Conservation (phyloP, 2,329 filamentous ascomycete species). For the Zymoseptoria passerinii region DNA sequence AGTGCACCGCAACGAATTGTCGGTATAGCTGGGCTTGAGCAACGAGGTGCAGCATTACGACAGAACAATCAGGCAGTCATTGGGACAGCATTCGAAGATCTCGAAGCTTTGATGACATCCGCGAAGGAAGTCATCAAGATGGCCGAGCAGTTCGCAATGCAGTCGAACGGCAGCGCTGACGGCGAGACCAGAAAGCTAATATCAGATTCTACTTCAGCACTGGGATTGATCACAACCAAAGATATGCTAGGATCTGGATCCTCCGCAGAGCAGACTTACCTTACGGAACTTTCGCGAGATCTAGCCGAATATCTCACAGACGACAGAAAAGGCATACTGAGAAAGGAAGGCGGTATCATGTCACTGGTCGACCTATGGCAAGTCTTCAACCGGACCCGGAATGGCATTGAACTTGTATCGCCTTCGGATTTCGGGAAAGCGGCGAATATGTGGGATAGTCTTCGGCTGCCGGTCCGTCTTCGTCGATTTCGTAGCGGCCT, state of each 20-base stretch:
- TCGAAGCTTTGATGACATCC: constrained; percentile 94
- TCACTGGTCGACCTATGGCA: constrained; percentile 88
- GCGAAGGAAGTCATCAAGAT: constrained; percentile 93
- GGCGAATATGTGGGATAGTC: constrained; percentile 74
- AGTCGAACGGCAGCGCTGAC: constrained; percentile 48
- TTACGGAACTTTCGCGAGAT: constrained; percentile 78
- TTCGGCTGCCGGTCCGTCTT: constrained; percentile 77
- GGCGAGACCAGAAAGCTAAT: constrained; percentile 57
- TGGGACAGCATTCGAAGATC: constrained; percentile 87
- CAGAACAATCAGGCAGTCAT: constrained; percentile 93
- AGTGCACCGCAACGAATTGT: constrained; percentile 50
- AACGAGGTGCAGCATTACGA: constrained; percentile 71
- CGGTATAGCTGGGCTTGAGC: constrained; percentile 87
- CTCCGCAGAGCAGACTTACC: constrained; percentile 71
- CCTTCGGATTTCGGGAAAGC: constrained; percentile 88
- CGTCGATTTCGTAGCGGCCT: constrained; percentile 87
- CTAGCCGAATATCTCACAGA: constrained; percentile 84
- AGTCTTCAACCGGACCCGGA: constrained; percentile 85
- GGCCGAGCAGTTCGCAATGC: constrained; percentile 75
- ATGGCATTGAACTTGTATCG: constrained; percentile 88
- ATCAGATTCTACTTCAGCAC: constrained; percentile 71
- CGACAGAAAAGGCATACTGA: constrained; percentile 68
- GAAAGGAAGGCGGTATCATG: constrained; percentile 76
- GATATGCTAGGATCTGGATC: constrained; percentile 78
- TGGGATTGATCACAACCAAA: constrained; percentile 87